phyloP scores from a whole-genome alignment of 352 stramenopile genomes.

The Phytophthora kernoviae region DNA sequence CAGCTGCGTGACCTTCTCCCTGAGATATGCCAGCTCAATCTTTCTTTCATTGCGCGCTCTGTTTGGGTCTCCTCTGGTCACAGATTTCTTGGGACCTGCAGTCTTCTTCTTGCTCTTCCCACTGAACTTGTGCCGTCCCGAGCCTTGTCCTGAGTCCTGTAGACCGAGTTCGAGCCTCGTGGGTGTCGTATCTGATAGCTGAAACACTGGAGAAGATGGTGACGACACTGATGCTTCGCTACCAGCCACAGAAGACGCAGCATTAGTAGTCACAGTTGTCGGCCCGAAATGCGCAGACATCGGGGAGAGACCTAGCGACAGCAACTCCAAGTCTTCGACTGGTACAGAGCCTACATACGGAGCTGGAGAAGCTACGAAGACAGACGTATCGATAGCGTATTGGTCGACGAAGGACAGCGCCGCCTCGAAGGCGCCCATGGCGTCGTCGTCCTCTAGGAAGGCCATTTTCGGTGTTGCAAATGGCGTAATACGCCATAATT shows the following conservation, averaged over 20 bases:
- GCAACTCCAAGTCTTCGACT: conserved; percentile 29
- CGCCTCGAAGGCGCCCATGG: conserved; percentile 35
- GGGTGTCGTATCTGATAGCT: conserved; percentile 14
- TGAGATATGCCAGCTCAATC: conserved; percentile 71
- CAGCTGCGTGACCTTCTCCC: conserved; percentile 67
- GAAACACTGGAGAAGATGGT: conserved; percentile 17
- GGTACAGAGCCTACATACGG: conserved; percentile 7
- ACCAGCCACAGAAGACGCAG: not conserved
- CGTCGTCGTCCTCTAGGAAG: conserved; percentile 41
- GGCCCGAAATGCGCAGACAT: not conserved
- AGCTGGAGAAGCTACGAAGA: conserved; percentile 21
- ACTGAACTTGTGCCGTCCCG: conserved; percentile 6
- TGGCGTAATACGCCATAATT: not conserved
- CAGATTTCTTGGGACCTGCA: conserved; percentile 41
- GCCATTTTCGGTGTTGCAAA: conserved; percentile 17
- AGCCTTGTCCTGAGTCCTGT: conserved; percentile 5
- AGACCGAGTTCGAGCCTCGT: conserved; percentile 21
- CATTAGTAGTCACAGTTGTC: not conserved
- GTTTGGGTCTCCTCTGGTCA: conserved; percentile 44
- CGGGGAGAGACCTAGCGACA: conserved; percentile 25
- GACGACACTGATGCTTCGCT: conserved; percentile 12
- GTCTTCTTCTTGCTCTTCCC: conserved; percentile 38
- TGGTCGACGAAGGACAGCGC: conserved; percentile 48
- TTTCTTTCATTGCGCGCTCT: conserved; percentile 48
- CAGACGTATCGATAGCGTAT: conserved; percentile 38